Conservation (phyloP, 805 yeast genomes). For the Ogataea nonfermentans region DNA sequence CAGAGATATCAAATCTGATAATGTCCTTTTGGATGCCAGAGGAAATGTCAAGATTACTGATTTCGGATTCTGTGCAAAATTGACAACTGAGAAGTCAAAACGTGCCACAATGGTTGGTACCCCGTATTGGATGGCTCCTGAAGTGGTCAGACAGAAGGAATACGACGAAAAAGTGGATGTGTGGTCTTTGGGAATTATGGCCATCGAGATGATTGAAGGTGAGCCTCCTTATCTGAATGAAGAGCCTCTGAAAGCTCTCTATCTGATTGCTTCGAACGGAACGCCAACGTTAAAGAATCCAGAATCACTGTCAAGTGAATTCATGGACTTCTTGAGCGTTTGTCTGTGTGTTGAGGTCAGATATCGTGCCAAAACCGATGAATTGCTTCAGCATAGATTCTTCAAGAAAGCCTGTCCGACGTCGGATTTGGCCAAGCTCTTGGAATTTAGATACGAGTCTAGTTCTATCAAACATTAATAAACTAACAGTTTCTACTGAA, state of each 20-base stretch:
- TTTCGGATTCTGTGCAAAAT: conserved; percentile 93
- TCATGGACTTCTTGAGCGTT: conserved; percentile 83
- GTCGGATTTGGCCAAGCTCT: conserved; percentile 54
- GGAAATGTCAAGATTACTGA: conserved; percentile 95
- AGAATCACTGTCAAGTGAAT: conserved; percentile 64
- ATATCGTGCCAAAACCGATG: conserved; percentile 88
- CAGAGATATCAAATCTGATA: conserved; percentile 95
- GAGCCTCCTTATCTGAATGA: conserved; percentile 98
- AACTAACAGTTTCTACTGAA: conserved; percentile 1
- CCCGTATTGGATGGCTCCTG: conserved; percentile 99
- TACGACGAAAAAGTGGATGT: conserved; percentile 96
- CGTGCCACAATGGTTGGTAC: conserved; percentile 99
- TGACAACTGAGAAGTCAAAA: conserved; percentile 75
- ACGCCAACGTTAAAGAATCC: conserved; percentile 92
- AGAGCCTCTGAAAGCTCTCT: conserved; percentile 90
- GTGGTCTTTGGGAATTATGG: conserved; percentile 98
- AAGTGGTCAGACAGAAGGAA: conserved; percentile 90
- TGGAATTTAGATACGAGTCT: conserved; percentile 36
- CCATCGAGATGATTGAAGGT: conserved; percentile 97
- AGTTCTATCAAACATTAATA: conserved; percentile 10
- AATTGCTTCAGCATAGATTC: conserved; percentile 74
- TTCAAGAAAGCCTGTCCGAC: conserved; percentile 62
- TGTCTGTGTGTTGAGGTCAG: conserved; percentile 94
- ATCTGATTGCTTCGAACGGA: conserved; percentile 93
- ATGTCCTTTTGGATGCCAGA: conserved; percentile 74